Evolutionary conservation across 2,329 filamentous ascomycete species (phyloP), one percentile per base, ranked within the genome.

Genomic region (Colletotrichum navitas): DNA sequence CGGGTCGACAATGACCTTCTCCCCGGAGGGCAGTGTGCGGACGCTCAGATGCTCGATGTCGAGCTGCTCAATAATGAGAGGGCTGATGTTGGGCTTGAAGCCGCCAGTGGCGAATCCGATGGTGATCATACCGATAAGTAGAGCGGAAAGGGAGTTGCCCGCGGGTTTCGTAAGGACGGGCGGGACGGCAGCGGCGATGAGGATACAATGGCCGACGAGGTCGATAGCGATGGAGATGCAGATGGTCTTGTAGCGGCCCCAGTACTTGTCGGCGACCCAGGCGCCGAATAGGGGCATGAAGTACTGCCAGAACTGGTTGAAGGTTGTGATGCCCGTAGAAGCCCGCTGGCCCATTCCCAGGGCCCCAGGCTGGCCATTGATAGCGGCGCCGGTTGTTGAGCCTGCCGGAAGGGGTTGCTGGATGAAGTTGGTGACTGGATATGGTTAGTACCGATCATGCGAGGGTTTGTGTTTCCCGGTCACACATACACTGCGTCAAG

Each of bases 31-130:
- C 3, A 87, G 80, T 3, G 85, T 88, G 71, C 85, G 82, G 64
- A 92, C 84, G 45, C 84, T 83, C 66, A 88, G 82, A 71, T 84
- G 85, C n/a, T 87, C 85, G 32, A 88, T 84, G 14, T 83, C 84
- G 71, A 90, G 87, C 78, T 93, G 90, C 76, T 93, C 91, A 26
- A 89, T 89, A 73, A 93, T 89, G 32, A 92, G 81, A 1, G 90
- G 89, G 24, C 88, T 89, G 64, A 94, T 89, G 75, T 94, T 94
- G 52, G 91, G 82, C 83, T 94, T 94, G 85, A 94, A 93, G 71
- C 91, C 91, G 72, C 92, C 92, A 1, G 92, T 93, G 49, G 92
- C 92, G 16, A 93, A 79, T 29, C 84, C 84, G 63, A 86, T 82
- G 65, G 81, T 73, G 43, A 86, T 75, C 64, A 86, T 81, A 11